Evolutionary conservation across 306 rosid genomes (phyloP), one percentile per base, ranked within the genome.

Genomic region (Trifolium dubium): DNA sequence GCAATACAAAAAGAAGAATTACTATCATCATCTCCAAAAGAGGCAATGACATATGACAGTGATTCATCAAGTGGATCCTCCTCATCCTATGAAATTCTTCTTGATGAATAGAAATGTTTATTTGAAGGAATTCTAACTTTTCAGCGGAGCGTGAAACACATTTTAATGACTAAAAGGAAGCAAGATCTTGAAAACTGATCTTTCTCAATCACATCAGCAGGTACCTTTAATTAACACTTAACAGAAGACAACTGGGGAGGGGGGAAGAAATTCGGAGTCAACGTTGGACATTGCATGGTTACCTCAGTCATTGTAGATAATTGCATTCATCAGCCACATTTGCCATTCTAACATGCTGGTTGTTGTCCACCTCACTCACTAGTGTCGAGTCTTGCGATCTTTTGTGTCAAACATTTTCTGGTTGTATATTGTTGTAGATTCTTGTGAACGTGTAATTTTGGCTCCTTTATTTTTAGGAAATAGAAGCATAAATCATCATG

Each of bases 1-100:
- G 79, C 91, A 6, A 80, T 81, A 64, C 86, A 69, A 39, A 83
- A 55, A 58, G 96, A 86, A 60, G 79, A 88, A 32, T 83, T 80
- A 30, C 23, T 23, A 23, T 23, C 23, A 23, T 43, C 86, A 2
- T 80, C 96, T 50, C 92, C 96, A 5, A 72, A 83, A 74, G 92
- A 82, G 28, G 35, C 74, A 46, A 68, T 79, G 70, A 50, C 71
- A 64, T 86, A 61, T 31, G 93, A 87, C 60, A 95, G 97, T 64
- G 98, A 95, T 81, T 86, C 93, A 54, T 92, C 99, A 5, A 85
- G 92, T 39, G 97, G 84, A 67, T 86, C 96, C 72, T 86, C 96
- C 69, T 88, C 91, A 7, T 80, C 97, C 30, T 83, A 79, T 4
- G 96, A 92, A 64, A 90, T 75, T 72, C 77, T 80, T 51, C 71